Evolutionary conservation across 176 grass and related monocot species (phyloP).

Genomic region (Bonia amplexicaulis): DNA sequence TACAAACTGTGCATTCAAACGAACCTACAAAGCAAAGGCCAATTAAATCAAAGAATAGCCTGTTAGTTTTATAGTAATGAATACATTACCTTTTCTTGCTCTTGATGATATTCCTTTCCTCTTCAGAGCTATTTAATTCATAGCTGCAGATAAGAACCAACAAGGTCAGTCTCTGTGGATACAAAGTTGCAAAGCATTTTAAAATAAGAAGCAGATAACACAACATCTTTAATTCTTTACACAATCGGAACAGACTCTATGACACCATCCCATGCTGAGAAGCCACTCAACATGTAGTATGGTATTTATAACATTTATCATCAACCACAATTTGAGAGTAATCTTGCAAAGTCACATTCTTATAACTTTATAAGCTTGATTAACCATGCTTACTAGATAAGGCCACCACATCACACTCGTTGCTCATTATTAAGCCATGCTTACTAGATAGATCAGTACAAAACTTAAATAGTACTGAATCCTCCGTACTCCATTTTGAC

Average conservation of each 20-base stretch:
- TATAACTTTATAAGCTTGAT: too few species aligned
- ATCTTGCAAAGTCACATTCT: neutral
- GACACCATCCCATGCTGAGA: neutral
- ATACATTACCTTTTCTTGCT: constrained; percentile 72
- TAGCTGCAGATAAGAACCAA: constrained; percentile 52
- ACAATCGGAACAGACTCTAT: constrained; percentile 1
- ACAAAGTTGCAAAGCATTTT: constrained; percentile 2
- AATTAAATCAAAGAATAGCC: neutral
- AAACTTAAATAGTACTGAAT: neutral
- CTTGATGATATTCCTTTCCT: constrained; percentile 59
- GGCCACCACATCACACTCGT: neutral
- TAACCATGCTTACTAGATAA: constrained; percentile 18
- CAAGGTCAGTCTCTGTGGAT: constrained; percentile 19
- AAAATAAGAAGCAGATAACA: neutral
- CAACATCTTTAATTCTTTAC: neutral
- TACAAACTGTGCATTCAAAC: neutral
- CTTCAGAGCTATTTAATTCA: constrained; percentile 65
- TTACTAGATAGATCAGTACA: neutral
- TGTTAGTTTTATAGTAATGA: neutral
- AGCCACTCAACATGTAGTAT: neutral
- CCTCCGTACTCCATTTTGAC: neutral
- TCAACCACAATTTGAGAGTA: neutral
- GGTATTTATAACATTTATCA: constrained; percentile 1
- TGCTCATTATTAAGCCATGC: neutral
- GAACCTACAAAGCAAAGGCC: neutral